Conservation (phyloP, 2,329 filamentous ascomycete genomes). For the Aspergillus fumigatus region DNA sequence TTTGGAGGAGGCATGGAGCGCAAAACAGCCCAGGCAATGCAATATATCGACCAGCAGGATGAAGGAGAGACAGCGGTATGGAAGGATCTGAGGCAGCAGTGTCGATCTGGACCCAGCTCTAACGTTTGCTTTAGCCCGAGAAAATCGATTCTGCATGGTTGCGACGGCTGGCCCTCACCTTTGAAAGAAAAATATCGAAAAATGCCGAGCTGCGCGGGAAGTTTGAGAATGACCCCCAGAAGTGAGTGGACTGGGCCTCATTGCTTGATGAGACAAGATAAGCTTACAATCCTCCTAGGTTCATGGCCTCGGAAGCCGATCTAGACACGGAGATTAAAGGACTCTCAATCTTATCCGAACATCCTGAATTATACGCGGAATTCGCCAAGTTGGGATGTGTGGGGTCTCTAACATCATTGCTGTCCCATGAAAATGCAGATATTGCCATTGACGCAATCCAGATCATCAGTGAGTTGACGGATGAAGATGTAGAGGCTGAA, state of each 20-base stretch:
- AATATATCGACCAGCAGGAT: slow-evolving; percentile 75
- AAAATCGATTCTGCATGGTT: slow-evolving; percentile 83
- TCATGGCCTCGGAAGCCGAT: slow-evolving; percentile 83
- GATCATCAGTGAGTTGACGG: slow-evolving; percentile 83
- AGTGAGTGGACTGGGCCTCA: slow-evolving; percentile 42
- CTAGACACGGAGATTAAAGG: slow-evolving; percentile 83
- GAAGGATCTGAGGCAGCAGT: not conserved
- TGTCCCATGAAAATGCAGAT: slow-evolving; percentile 95
- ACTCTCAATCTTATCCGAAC: slow-evolving; percentile 80
- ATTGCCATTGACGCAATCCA: slow-evolving; percentile 90
- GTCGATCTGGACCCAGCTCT: not conserved
- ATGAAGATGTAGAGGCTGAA: slow-evolving; percentile 82
- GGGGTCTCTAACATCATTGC: slow-evolving; percentile 68
- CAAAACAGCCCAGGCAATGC: slow-evolving; percentile 75
- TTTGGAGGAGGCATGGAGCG: slow-evolving; percentile 87
- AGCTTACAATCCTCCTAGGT: slow-evolving; percentile 34
- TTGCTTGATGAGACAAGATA: not conserved
- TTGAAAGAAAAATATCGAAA: slow-evolving; percentile 86
- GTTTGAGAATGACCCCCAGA: slow-evolving; percentile 72
- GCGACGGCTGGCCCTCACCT: slow-evolving; percentile 71
- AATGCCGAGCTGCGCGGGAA: slow-evolving; percentile 87
- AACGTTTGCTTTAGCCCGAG: slow-evolving; percentile 48
- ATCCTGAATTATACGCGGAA: slow-evolving; percentile 75
- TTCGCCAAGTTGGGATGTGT: slow-evolving; percentile 72
- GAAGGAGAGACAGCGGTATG: slow-evolving; percentile 45